phyloP scores from a whole-genome alignment of 257 asterid genomes.

The Solanum sitiens region DNA sequence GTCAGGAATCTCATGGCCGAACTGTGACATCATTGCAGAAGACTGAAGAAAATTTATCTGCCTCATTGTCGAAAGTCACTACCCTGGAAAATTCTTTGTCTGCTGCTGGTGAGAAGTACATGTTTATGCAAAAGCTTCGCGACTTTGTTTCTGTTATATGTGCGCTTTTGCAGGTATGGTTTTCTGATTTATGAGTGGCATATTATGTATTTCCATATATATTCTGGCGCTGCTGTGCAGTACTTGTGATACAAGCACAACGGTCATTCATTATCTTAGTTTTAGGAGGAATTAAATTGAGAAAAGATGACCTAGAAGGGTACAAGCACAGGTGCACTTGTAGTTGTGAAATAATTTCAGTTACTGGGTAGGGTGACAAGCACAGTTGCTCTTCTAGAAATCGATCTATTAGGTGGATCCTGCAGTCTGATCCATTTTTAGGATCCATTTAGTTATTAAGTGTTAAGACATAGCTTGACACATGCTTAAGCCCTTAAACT shows the following conservation, averaged over 20 bases:
- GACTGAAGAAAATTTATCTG: slow-evolving; percentile 69
- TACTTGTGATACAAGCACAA: neutral
- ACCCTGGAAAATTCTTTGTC: slow-evolving; percentile 61
- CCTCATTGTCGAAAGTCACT: slow-evolving; percentile 63
- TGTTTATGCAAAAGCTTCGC: slow-evolving; percentile 99
- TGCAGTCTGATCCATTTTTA: neutral
- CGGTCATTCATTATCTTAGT: neutral
- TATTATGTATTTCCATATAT: slow-evolving; percentile 4
- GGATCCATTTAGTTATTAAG: neutral
- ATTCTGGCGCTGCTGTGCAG: neutral
- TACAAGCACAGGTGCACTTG: neutral
- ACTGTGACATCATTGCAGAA: slow-evolving; percentile 45
- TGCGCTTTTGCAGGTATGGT: slow-evolving; percentile 88
- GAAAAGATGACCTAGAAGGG: neutral
- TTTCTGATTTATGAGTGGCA: slow-evolving; percentile 24
- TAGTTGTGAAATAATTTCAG: neutral
- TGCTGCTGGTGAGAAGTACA: slow-evolving; percentile 95
- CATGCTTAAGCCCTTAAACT: neutral
- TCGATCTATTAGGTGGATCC: neutral
- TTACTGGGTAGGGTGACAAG: neutral
- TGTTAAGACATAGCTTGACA: neutral
- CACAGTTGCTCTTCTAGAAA: neutral
- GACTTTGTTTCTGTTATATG: slow-evolving; percentile 92
- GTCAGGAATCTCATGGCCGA: slow-evolving; percentile 69
- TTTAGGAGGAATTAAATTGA: neutral